These are phyloP conservation scores for Eucalyptus dawsonii DNA, from an alignment of 345 rosid species.

Conservation along the genomic window DNA sequence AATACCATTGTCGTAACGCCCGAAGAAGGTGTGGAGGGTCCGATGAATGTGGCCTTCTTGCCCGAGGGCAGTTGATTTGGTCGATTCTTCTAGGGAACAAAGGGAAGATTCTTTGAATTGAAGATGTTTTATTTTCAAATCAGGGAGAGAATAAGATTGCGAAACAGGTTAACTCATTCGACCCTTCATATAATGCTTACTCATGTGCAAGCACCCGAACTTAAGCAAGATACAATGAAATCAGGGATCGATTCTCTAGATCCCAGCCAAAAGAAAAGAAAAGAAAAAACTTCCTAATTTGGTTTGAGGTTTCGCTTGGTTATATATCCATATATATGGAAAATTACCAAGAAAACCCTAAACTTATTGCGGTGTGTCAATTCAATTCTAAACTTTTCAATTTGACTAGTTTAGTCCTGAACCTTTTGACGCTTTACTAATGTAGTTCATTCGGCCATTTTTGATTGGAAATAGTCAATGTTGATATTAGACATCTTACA, in stretches of 20 bases:
- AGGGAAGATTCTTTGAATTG: neutral
- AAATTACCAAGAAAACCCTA: too few species aligned
- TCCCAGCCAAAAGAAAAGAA: too few species aligned
- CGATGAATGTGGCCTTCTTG: neutral
- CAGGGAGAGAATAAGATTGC: neutral
- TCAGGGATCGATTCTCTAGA: neutral
- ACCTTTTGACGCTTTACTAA: too few species aligned
- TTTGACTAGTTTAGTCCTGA: too few species aligned
- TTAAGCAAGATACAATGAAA: neutral
- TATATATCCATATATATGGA: too few species aligned
- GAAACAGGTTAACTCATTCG: neutral
- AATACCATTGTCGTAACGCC: neutral
- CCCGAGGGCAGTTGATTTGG: neutral
- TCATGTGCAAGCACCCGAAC: neutral
- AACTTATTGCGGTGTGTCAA: rapidly evolving
- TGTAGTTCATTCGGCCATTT: too few species aligned
- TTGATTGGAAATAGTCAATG: too few species aligned
- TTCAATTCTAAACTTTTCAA: too few species aligned
- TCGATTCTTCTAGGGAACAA: neutral
- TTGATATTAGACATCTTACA: too few species aligned
- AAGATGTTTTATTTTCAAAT: neutral
- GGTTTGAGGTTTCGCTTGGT: too few species aligned
- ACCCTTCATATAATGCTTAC: neutral
- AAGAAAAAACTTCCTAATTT: too few species aligned
- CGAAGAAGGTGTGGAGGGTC: neutral